These are phyloP conservation scores for Alopecurus myosuroides DNA, from an alignment of 176 grass and related monocot species.

Conservation along the genomic window DNA sequence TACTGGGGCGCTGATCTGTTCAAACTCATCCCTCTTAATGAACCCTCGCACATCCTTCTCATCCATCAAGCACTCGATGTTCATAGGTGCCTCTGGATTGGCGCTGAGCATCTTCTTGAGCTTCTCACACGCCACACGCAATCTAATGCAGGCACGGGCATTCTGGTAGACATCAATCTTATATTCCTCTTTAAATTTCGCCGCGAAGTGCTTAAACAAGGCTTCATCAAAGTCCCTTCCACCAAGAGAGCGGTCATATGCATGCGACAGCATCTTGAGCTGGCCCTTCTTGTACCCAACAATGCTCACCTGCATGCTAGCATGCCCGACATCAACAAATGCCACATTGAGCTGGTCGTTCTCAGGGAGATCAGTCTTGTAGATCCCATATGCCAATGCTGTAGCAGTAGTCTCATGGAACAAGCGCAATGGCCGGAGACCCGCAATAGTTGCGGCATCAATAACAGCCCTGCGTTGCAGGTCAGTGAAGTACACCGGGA, in stretches of 20 bases:
- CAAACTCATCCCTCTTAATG: conserved; percentile 91
- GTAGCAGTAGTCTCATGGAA: conserved; percentile 93
- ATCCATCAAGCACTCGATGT: conserved; percentile 94
- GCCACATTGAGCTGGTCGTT: conserved; percentile 79
- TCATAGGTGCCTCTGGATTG: conserved; percentile 75
- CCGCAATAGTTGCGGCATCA: conserved; percentile 76
- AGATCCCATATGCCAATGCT: conserved; percentile 86
- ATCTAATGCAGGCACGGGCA: conserved; percentile 70
- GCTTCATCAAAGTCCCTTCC: conserved; percentile 86
- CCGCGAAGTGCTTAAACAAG: conserved; percentile 66
- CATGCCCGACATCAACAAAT: conserved; percentile 85
- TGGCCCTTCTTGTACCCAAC: conserved; percentile 81
- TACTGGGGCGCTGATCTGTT: conserved; percentile 55
- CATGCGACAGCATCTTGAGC: conserved; percentile 73
- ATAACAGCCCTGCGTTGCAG: conserved; percentile 77
- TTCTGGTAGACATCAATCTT: conserved; percentile 93
- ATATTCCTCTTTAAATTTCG: conserved; percentile 83
- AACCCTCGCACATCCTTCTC: conserved; percentile 83
- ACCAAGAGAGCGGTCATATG: conserved; percentile 74
- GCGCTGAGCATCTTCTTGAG: conserved; percentile 86
- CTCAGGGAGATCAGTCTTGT: conserved; percentile 80
- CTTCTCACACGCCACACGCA: conserved; percentile 76
- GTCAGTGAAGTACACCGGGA: conserved; percentile 80
- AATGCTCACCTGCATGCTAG: conserved; percentile 83
- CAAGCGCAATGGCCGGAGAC: conserved; percentile 53